Evolutionary conservation across 2,329 filamentous ascomycete species (phyloP).

Genomic region (Zalaria sp.): DNA sequence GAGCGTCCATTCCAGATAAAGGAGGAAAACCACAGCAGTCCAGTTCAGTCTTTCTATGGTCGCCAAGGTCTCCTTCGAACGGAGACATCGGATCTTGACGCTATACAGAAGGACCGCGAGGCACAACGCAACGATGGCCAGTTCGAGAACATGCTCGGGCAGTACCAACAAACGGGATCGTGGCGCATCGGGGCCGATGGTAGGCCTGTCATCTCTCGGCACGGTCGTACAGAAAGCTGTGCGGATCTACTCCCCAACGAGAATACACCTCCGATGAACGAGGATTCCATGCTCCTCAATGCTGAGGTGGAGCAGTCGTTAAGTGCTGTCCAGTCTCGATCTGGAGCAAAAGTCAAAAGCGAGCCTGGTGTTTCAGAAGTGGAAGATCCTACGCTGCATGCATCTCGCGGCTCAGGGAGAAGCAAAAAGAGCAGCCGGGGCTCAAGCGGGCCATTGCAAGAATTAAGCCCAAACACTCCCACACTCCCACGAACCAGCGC

Average conservation of each 20-base stretch:
- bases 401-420: background rate
- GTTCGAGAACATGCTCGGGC: constrained; percentile 5
- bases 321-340: no score
- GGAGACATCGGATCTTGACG: constrained; percentile 32
- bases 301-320: no score
- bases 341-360: no score
- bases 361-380: no score
- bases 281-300: no score
- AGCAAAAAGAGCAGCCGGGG: background rate
- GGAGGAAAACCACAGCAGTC: constrained; percentile 24
- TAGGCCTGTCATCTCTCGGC: no score
- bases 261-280: no score
- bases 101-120: constrained; percentile 14
- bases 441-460: constrained; percentile 7
- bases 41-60: constrained; percentile 9
- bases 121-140: constrained; percentile 18
- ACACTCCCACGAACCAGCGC: constrained; percentile 6
- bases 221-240: no score
- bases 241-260: no score
- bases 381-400: no score
- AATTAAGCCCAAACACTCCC: constrained; percentile 10
- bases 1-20: constrained; percentile 20
- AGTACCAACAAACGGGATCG: constrained; percentile 1
- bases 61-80: constrained; percentile 15
- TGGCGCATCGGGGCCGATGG: background rate